Conservation (phyloP, 2,329 filamentous ascomycete species). For the Aphanoascus verrucosus region DNA sequence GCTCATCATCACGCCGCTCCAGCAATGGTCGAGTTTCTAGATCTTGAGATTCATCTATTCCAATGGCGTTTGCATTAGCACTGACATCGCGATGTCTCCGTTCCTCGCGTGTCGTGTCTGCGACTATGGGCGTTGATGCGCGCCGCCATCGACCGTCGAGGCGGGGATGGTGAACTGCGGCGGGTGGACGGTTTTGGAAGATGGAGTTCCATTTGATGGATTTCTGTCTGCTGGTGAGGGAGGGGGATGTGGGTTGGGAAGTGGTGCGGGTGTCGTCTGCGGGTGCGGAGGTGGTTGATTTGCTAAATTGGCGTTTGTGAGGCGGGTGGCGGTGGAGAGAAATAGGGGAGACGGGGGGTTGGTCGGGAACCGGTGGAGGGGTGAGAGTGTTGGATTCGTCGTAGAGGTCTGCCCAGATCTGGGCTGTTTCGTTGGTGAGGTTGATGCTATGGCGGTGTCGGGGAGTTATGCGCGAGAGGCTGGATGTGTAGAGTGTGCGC, state of each 20-base stretch:
- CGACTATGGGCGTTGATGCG: slow-evolving; percentile 7
- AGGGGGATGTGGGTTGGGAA: slow-evolving; percentile 1
- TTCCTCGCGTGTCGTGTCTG: not conserved
- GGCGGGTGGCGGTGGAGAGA: slow-evolving; percentile 13
- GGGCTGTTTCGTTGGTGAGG: slow-evolving; percentile 55
- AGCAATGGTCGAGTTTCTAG: not conserved
- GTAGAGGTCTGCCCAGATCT: slow-evolving; percentile 82
- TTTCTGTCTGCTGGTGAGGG: not conserved
- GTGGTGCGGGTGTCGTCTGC: not conserved
- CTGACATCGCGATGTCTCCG: slow-evolving; percentile 2
- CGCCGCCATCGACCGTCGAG: slow-evolving; percentile 2
- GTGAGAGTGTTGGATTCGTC: slow-evolving; percentile 47
- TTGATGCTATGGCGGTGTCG: slow-evolving; percentile 40
- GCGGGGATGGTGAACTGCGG: not conserved
- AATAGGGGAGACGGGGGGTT: slow-evolving; percentile 9
- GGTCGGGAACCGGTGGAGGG: not conserved
- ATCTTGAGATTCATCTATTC: no score
- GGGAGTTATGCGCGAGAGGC: slow-evolving; percentile 23
- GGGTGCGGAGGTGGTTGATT: slow-evolving; percentile 2
- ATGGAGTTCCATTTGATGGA: not conserved
- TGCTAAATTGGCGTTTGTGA: slow-evolving; percentile 15
- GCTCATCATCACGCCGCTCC: not conserved
- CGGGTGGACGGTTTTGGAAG: not conserved
- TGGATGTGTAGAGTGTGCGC: slow-evolving; percentile 26
- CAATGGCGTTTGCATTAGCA: not conserved